phyloP scores from a whole-genome alignment of 1,139 yeast species.

The Blastobotrys aristatus region DNA sequence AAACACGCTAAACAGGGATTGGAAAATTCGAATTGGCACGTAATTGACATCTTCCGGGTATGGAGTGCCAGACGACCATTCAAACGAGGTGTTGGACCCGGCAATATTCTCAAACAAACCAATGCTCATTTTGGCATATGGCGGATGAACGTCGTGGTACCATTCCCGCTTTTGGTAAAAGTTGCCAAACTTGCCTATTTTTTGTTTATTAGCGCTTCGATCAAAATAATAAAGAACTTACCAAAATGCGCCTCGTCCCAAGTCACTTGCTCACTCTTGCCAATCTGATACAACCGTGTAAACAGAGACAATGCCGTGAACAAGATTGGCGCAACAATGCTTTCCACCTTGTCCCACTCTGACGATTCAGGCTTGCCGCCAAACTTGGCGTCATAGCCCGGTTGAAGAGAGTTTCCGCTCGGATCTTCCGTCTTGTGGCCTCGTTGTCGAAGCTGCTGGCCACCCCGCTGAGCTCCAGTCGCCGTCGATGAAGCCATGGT shows the following conservation, averaged over 20 bases:
- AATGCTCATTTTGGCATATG: slow-evolving; percentile 94
- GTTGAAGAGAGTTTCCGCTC: slow-evolving; percentile 7
- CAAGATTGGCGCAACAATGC: slow-evolving; percentile 48
- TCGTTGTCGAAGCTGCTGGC: slow-evolving; percentile 14
- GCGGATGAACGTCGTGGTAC: slow-evolving; percentile 93
- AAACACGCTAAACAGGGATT: slow-evolving; percentile 82
- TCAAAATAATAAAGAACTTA: slow-evolving; percentile 44
- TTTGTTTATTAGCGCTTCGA: too few species aligned
- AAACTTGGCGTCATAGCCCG: too few species aligned
- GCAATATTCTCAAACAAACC: slow-evolving; percentile 93
- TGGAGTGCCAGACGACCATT: slow-evolving; percentile 78
- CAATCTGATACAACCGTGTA: slow-evolving; percentile 65
- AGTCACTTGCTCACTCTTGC: slow-evolving; percentile 58
- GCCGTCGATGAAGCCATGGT: background rate
- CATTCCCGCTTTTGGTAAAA: slow-evolving; percentile 37
- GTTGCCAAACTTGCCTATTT: too few species aligned
- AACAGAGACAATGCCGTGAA: slow-evolving; percentile 59
- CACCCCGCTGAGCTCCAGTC: slow-evolving; percentile 6
- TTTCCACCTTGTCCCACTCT: slow-evolving; percentile 36
- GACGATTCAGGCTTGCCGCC: background rate
- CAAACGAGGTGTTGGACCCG: slow-evolving; percentile 94
- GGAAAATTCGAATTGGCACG: slow-evolving; percentile 90
- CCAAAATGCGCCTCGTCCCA: slow-evolving; percentile 98
- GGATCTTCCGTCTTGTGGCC: background rate
- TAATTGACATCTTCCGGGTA: slow-evolving; percentile 86